Evolutionary conservation across 2,329 filamentous ascomycete species (phyloP).

Genomic region (Xylaria sp.): DNA sequence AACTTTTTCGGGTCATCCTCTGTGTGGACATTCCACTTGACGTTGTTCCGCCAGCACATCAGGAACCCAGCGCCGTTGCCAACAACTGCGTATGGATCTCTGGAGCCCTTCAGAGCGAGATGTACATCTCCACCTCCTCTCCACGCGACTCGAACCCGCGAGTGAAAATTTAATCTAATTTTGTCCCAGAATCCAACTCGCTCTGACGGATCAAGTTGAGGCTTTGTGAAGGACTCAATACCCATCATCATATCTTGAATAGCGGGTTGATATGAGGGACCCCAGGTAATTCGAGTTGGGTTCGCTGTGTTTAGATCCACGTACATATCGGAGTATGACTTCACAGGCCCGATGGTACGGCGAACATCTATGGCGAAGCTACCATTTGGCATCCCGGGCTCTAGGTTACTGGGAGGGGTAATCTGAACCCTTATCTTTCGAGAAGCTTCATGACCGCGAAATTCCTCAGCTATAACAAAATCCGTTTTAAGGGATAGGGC

Average conservation of each 20-base stretch:
- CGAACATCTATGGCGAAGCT: constrained; percentile 85
- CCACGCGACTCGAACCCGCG: constrained; percentile 86
- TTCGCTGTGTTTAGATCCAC: constrained; percentile 92
- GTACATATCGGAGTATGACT: constrained; percentile 91
- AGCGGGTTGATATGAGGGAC: constrained; percentile 94
- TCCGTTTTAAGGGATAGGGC: constrained; percentile 85
- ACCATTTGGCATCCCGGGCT: constrained; percentile 61
- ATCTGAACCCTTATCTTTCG: constrained; percentile 83
- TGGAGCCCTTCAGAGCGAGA: constrained; percentile 85
- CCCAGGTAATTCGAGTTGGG: constrained; percentile 95
- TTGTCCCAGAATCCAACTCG: constrained; percentile 99
- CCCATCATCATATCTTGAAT: constrained; percentile 99
- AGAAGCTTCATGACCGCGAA: constrained; percentile 77
- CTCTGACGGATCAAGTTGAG: constrained; percentile 91
- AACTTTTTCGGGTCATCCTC: constrained; percentile 89
- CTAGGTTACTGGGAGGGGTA: constrained; percentile 71
- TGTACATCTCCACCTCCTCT: constrained; percentile 96
- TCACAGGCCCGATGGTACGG: constrained; percentile 91
- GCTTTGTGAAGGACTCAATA: constrained; percentile 96
- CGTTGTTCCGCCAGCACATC: constrained; percentile 98
- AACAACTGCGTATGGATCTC: constrained; percentile 92
- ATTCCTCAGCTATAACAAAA: constrained; percentile 96
- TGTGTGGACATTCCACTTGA: constrained; percentile 82
- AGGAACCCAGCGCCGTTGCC: constrained; percentile 93
- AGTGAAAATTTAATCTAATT: constrained; percentile 92